phyloP scores from a whole-genome alignment of 2,329 filamentous ascomycete species.

The Exserohilum turcica region DNA sequence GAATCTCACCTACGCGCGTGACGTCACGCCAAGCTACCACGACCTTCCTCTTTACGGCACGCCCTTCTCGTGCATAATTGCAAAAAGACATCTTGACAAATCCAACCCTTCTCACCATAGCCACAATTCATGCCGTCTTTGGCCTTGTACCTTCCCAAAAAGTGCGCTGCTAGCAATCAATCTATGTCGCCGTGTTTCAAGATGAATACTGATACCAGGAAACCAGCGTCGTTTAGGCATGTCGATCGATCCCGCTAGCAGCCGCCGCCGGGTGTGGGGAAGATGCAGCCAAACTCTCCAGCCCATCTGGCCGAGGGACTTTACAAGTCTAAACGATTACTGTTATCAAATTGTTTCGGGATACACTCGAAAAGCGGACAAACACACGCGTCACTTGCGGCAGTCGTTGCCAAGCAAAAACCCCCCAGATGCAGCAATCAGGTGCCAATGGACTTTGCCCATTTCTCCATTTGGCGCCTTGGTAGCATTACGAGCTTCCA shows the following conservation, averaged over 20 bases:
- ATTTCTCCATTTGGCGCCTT: constrained; percentile 16
- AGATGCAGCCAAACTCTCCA: too few species aligned
- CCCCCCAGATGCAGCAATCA: constrained; percentile 5
- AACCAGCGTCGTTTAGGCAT: not conserved
- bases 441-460: constrained; percentile 2
- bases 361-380: not conserved
- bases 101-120: not conserved
- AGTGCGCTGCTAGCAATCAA: not conserved
- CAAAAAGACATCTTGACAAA: not conserved
- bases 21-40: constrained; percentile 1
- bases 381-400: constrained; percentile 9
- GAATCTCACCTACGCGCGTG: too few species aligned
- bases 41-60: not conserved
- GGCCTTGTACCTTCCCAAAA: not conserved
- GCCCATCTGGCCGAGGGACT: too few species aligned
- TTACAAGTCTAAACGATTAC: not conserved
- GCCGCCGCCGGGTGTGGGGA: not conserved
- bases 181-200: not conserved
- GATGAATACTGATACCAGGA: not conserved
- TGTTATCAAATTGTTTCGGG: not conserved
- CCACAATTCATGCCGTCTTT: not conserved
- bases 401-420: constrained; percentile 18
- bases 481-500: constrained; percentile 27
- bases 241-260: not conserved
- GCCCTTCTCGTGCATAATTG: not conserved